A percentile compares a stretch with the other conserved stretches of the same genome.
These are phyloP conservation scores for Triangularia verruculosa DNA, from an alignment of 2,329 filamentous ascomycete species.

Conservation along the genomic window DNA sequence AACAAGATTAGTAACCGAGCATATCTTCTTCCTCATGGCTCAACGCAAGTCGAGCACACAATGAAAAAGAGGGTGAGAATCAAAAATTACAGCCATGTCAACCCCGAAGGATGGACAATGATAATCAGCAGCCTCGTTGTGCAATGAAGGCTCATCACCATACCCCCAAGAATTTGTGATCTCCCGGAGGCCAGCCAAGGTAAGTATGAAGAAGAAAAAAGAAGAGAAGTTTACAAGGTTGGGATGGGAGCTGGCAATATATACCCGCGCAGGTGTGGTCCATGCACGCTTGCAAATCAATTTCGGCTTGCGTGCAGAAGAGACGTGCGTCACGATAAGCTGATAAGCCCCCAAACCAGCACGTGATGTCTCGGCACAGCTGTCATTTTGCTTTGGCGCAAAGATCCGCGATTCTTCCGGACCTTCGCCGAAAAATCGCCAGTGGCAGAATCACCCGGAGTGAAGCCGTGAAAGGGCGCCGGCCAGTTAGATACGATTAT, in stretches of 20 bases:
- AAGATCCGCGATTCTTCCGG: constrained; percentile 27
- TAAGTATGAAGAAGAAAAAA: constrained; percentile 15
- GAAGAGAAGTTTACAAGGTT: constrained; percentile 15
- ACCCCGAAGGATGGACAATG: constrained; percentile 6
- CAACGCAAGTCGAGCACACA: background rate
- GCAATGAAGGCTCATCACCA: constrained; percentile 6
- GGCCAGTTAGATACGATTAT: constrained; percentile 9
- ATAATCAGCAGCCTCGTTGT: constrained; percentile 4
- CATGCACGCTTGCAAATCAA: background rate
- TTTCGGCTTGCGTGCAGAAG: background rate
- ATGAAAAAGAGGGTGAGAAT: constrained; percentile 5
- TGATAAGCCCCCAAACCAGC: background rate
- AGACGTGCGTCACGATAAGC: background rate
- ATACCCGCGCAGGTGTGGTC: constrained; percentile 11
- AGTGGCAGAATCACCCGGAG: constrained; percentile 16
- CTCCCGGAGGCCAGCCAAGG: constrained; percentile 2
- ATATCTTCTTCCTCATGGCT: constrained; percentile 8
- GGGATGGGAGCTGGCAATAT: constrained; percentile 1
- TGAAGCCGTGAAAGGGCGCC: constrained; percentile 19
- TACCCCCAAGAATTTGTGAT: constrained; percentile 1
- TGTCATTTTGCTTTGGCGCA: background rate
- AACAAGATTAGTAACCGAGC: too few relatives aligned
- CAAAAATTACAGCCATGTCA: constrained; percentile 8
- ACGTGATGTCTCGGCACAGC: background rate
- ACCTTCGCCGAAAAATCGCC: constrained; percentile 28